These are phyloP conservation scores for Raphanus hybrid DNA, from an alignment of 441 rosid species.

Conservation along the genomic window DNA sequence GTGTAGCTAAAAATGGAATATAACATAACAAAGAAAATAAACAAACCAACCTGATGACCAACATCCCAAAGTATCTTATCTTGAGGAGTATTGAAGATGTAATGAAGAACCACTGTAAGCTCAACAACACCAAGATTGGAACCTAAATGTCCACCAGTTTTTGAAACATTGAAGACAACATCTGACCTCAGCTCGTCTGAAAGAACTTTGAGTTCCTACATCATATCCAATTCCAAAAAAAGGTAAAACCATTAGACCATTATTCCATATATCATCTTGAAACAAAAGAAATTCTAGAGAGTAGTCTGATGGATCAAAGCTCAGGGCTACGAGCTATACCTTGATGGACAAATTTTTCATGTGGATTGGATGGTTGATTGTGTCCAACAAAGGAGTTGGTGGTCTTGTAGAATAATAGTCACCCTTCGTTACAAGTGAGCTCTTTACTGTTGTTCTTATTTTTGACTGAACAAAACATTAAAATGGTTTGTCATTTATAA, in stretches of 20 bases:
- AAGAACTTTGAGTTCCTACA: slow-evolving; percentile 70
- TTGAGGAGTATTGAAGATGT: slow-evolving; percentile 72
- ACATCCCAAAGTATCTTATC: slow-evolving; percentile 88
- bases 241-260: neutral
- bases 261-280: neutral
- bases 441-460: slow-evolving; percentile 35
- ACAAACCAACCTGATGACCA: slow-evolving; percentile 82
- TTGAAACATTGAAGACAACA: slow-evolving; percentile 77
- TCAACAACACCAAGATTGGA: slow-evolving; percentile 91
- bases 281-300: neutral
- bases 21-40: neutral
- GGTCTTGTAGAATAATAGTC: slow-evolving; percentile 67
- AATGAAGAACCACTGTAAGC: slow-evolving; percentile 89
- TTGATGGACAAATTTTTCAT: slow-evolving; percentile 75
- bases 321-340: slow-evolving; percentile 42
- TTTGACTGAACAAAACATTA: neutral
- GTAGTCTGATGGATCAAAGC: neutral
- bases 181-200: slow-evolving; percentile 79
- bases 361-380: slow-evolving; percentile 79
- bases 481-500: neutral
- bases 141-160: slow-evolving; percentile 86
- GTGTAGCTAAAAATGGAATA: neutral
- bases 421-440: slow-evolving; percentile 63
- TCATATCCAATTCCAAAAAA: neutral
- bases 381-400: slow-evolving; percentile 81